Evolutionary conservation across 164 flowering plant genomes (phyloP).

Genomic region (Cinnamomum chago): DNA sequence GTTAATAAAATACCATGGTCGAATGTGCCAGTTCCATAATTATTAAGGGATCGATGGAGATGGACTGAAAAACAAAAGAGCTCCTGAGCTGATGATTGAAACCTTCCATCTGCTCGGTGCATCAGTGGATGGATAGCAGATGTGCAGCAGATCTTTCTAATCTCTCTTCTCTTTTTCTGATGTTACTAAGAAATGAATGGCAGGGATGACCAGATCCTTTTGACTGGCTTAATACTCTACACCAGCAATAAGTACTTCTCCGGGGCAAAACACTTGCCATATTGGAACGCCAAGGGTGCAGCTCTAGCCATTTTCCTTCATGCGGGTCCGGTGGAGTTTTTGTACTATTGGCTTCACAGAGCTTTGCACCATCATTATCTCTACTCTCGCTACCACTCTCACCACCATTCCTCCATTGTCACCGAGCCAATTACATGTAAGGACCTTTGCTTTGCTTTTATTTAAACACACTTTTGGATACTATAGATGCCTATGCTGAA

Average conservation of each 20-base stretch:
- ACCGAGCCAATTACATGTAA: conserved; percentile 52
- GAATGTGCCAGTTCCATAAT: too few relatives aligned
- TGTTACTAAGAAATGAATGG: neutral
- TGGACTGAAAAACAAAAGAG: too few relatives aligned
- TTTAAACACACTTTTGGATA: too few relatives aligned
- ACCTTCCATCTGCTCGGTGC: too few relatives aligned
- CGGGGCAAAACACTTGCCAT: conserved; percentile 20
- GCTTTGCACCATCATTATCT: conserved; percentile 54
- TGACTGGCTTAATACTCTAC: conserved; percentile 26
- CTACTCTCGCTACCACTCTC: conserved; percentile 50
- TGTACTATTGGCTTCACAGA: conserved; percentile 54
- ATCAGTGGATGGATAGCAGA: too few relatives aligned
- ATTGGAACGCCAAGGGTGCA: conserved; percentile 38
- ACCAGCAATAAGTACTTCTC: neutral
- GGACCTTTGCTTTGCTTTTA: neutral
- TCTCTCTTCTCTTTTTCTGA: neutral
- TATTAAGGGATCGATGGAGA: too few relatives aligned
- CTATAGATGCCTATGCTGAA: too few relatives aligned
- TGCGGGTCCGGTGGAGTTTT: conserved; percentile 43
- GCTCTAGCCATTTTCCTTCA: conserved; percentile 26
- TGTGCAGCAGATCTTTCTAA: too few relatives aligned
- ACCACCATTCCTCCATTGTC: conserved; percentile 51
- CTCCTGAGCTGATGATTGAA: too few relatives aligned
- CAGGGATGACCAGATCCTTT: conserved; percentile 39
- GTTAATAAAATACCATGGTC: too few relatives aligned